These are phyloP conservation scores for Huiozyma sinensis DNA, from an alignment of 805 yeast species.

Conservation along the genomic window DNA sequence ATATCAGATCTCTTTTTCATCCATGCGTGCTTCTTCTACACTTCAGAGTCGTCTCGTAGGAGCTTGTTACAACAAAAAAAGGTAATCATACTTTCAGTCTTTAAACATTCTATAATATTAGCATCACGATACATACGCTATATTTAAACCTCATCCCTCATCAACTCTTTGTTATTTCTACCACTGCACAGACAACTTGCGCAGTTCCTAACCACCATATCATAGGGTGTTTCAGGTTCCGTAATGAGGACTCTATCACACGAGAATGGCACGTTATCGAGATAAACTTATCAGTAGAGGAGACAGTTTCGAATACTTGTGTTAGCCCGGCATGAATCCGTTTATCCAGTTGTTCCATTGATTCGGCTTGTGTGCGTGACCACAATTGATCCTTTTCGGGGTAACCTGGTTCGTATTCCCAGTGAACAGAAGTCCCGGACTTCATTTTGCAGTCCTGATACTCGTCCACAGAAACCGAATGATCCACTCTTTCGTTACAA, in stretches of 20 bases:
- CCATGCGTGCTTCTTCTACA: too few species aligned
- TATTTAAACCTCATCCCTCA: too few species aligned
- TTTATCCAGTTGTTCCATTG: slow-evolving; percentile 36
- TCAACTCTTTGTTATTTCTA: slow-evolving; percentile 23
- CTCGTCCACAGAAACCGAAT: slow-evolving; percentile 11
- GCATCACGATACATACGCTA: too few species aligned
- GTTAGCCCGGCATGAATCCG: slow-evolving; percentile 31
- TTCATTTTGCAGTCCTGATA: slow-evolving; percentile 10
- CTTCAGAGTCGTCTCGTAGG: too few species aligned
- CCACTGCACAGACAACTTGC: slow-evolving; percentile 51
- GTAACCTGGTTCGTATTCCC: slow-evolving; percentile 36
- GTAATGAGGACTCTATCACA: slow-evolving; percentile 40
- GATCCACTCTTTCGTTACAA: slow-evolving; percentile 43
- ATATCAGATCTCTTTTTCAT: too few species aligned
- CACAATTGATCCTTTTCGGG: slow-evolving; percentile 42
- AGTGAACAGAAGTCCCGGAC: slow-evolving; percentile 29
- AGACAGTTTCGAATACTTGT: slow-evolving; percentile 31
- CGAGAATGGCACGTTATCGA: slow-evolving; percentile 56
- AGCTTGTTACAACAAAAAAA: too few species aligned
- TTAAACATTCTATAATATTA: too few species aligned
- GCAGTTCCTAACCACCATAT: slow-evolving; percentile 49
- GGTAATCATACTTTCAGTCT: too few species aligned
- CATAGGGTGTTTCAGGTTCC: slow-evolving; percentile 43
- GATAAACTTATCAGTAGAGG: slow-evolving; percentile 23
- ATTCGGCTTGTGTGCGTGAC: slow-evolving; percentile 37